Evolutionary conservation across 2,329 filamentous ascomycete genomes (phyloP).

Genomic region (Neofusicoccum sp.): DNA sequence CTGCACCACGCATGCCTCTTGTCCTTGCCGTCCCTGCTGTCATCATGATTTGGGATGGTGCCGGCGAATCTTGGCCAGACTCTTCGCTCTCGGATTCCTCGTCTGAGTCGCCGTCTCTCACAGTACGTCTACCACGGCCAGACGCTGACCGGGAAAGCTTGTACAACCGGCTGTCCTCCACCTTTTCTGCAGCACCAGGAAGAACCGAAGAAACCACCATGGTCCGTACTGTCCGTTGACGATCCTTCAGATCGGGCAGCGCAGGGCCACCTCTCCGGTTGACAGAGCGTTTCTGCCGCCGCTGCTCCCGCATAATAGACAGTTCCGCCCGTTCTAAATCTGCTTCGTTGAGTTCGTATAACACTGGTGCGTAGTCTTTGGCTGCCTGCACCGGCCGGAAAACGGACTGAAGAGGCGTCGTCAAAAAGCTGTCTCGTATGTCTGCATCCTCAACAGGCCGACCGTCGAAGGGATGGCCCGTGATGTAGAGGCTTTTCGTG

Average conservation of each 20-base stretch:
- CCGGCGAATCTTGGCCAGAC: conserved; percentile 83
- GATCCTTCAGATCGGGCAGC: conserved; percentile 93
- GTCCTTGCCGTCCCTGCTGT: conserved; percentile 77
- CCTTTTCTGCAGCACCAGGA: conserved; percentile 76
- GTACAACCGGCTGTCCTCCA: conserved; percentile 86
- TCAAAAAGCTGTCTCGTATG: conserved; percentile 80
- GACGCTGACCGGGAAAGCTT: conserved; percentile 57
- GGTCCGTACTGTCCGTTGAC: conserved; percentile 89
- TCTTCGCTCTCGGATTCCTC: conserved; percentile 94
- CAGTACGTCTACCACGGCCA: conserved; percentile 56
- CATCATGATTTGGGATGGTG: conserved; percentile 63
- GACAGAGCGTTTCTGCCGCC: conserved; percentile 91
- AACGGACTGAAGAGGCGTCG: conserved; percentile 77
- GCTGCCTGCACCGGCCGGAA: conserved; percentile 91
- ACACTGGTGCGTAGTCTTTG: conserved; percentile 89
- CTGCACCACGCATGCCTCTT: conserved; percentile 85
- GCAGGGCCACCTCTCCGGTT: conserved; percentile 91
- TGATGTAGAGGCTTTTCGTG: conserved; percentile 87
- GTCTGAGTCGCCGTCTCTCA: conserved; percentile 70
- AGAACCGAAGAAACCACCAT: conserved; percentile 90
- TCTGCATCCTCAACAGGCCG: conserved; percentile 91
- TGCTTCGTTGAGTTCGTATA: conserved; percentile 90
- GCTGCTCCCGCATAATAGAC: conserved; percentile 89
- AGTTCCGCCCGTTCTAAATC: conserved; percentile 90
- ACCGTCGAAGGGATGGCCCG: conserved; percentile 93